A percentile compares a stretch with the other conserved stretches of the same genome.
Evolutionary conservation across 768 basidiomycete genomes (phyloP).

Genomic region (Hysterangium stoloniferum): DNA sequence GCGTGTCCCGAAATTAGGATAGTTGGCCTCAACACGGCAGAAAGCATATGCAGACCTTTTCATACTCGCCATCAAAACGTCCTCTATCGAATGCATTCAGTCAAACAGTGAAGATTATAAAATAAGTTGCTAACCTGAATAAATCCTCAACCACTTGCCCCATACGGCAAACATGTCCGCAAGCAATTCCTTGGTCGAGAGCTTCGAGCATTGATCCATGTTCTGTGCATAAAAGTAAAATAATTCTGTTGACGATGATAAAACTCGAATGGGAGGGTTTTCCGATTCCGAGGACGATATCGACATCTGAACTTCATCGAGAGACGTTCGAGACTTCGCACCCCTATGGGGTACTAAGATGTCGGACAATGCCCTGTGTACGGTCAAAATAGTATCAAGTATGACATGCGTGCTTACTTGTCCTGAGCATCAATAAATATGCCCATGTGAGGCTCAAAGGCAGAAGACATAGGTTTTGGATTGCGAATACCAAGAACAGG

Average conservation of each 20-base stretch:
- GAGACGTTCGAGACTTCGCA: constrained; percentile 52
- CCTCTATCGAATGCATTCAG: constrained; percentile 60
- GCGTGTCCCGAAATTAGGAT: constrained; percentile 3
- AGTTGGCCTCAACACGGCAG: neutral
- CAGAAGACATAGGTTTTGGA: constrained; percentile 69
- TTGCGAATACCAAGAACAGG: constrained; percentile 35
- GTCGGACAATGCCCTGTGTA: constrained; percentile 68
- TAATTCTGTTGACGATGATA: constrained; percentile 90
- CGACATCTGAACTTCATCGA: constrained; percentile 44
- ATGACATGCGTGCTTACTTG: constrained; percentile 47
- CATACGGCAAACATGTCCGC: constrained; percentile 76
- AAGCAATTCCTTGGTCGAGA: constrained; percentile 78
- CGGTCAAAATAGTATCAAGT: neutral
- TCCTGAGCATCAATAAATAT: constrained; percentile 97
- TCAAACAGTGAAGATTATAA: too few species aligned
- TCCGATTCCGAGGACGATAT: constrained; percentile 36
- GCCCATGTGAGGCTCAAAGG: constrained; percentile 87
- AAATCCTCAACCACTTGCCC: constrained; percentile 91
- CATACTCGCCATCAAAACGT: constrained; percentile 66
- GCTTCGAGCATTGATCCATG: constrained; percentile 86
- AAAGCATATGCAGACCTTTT: constrained; percentile 47
- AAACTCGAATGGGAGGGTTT: constrained; percentile 52
- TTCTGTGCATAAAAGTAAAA: constrained; percentile 98
- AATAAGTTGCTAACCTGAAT: constrained; percentile 77
- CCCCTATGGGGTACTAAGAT: constrained; percentile 82